phyloP scores from a whole-genome alignment of 352 stramenopile genomes.

The Aphanomyces stellatus region DNA sequence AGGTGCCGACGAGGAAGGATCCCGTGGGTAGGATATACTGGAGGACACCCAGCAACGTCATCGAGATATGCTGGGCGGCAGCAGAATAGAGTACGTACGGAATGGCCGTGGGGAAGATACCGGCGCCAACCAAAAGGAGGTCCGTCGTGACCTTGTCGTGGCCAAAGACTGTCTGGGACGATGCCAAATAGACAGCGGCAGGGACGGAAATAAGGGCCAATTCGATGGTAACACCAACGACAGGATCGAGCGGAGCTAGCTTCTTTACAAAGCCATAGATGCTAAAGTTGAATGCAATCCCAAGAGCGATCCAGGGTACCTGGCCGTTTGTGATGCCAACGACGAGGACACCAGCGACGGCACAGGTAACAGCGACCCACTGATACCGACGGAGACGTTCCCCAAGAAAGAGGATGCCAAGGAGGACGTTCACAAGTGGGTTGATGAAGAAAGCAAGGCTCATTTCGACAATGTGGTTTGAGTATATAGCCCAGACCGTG shows the following conservation, averaged over 20 bases:
- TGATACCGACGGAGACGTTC: slow-evolving; percentile 6
- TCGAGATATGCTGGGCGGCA: slow-evolving; percentile 2
- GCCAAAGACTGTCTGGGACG: not conserved
- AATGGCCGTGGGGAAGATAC: not conserved
- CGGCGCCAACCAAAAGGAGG: not conserved
- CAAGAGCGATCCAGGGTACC: slow-evolving; percentile 13
- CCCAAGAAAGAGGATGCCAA: slow-evolving; percentile 1
- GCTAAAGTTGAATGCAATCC: slow-evolving; percentile 2
- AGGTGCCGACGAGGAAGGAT: not conserved
- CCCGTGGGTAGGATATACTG: slow-evolving; percentile 4
- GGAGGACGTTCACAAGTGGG: slow-evolving; percentile 14
- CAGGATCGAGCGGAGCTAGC: not conserved
- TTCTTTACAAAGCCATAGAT: slow-evolving; percentile 18
- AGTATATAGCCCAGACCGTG: slow-evolving; percentile 7
- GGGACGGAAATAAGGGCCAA: not conserved
- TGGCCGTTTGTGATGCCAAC: slow-evolving; percentile 3
- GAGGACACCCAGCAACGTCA: not conserved
- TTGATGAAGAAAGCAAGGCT: slow-evolving; percentile 21
- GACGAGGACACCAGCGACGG: not conserved
- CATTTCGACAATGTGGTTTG: slow-evolving; percentile 11
- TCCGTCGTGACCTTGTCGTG: not conserved
- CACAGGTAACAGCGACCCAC: slow-evolving; percentile 1
- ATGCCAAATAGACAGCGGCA: not conserved
- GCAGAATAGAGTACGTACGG: slow-evolving; percentile 10
- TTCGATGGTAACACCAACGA: slow-evolving; percentile 6